These are phyloP conservation scores for Phyllostachys edulis DNA, from an alignment of 176 grass and related monocot genomes.

Conservation along the genomic window DNA sequence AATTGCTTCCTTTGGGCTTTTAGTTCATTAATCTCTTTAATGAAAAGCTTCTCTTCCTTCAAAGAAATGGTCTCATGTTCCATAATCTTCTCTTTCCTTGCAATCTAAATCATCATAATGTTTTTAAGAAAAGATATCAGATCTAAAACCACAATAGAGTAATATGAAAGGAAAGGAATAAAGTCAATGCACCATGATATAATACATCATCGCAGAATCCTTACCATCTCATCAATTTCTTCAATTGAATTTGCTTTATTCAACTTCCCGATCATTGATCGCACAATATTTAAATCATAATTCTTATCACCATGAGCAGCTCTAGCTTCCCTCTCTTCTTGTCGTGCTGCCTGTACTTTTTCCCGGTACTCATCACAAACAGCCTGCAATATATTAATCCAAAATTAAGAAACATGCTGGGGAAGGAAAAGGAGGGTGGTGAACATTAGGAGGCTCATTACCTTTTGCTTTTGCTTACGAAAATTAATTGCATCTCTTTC, in stretches of 20 bases:
- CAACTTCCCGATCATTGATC: conserved; percentile 70
- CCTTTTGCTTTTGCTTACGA: conserved; percentile 69
- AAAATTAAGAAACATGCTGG: conserved; percentile 23
- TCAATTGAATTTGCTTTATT: conserved; percentile 85
- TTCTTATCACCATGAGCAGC: conserved; percentile 61
- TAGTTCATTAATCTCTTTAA: conserved; percentile 90
- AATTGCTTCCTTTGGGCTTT: conserved; percentile 73
- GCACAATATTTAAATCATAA: conserved; percentile 55
- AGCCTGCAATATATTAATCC: conserved; percentile 45
- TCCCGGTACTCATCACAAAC: conserved; percentile 47
- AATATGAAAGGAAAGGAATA: neutral
- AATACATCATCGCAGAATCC: conserved; percentile 1
- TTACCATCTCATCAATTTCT: conserved; percentile 88
- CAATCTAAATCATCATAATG: conserved; percentile 57
- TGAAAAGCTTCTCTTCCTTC: conserved; percentile 73
- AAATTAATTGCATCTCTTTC: conserved; percentile 69
- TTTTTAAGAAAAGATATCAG: conserved; percentile 7
- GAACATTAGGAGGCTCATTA: conserved; percentile 31
- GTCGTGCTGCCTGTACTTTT: conserved; percentile 49
- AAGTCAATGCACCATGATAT: neutral
- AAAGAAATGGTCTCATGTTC: conserved; percentile 81
- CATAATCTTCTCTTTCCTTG: conserved; percentile 60
- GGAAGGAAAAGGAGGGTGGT: neutral
- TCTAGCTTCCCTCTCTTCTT: conserved; percentile 68
- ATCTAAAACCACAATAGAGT: conserved; percentile 2